Conservation (phyloP, 345 rosid species). For the Angophora floribunda region DNA sequence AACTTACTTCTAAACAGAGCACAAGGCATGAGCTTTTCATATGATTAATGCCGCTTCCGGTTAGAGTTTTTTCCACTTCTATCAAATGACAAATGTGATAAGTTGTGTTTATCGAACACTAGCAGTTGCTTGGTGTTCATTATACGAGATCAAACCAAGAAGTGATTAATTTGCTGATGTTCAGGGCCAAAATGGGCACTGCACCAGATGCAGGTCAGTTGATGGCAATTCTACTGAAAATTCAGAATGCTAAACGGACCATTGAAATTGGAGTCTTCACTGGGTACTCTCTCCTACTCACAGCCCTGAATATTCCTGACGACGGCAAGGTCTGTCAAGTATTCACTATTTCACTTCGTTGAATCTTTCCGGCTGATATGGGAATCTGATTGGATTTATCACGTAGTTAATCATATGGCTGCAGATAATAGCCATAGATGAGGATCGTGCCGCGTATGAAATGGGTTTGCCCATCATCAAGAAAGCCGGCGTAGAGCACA, state of each 20-base stretch:
- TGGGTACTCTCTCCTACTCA: constrained; percentile 79
- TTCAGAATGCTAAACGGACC: constrained; percentile 42
- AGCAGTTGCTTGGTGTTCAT: not conserved
- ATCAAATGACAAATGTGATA: not conserved
- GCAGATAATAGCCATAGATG: constrained; percentile 12
- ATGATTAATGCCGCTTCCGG: not conserved
- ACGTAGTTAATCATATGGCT: not conserved
- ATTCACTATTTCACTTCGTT: not conserved
- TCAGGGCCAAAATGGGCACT: constrained; percentile 22
- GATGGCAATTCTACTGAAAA: constrained; percentile 40
- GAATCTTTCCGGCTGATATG: not conserved
- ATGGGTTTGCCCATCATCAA: constrained; percentile 23
- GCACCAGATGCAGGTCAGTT: constrained; percentile 73
- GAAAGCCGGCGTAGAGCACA: constrained; percentile 32
- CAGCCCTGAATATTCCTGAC: constrained; percentile 62
- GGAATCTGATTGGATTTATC: not conserved
- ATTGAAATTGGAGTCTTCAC: constrained; percentile 76
- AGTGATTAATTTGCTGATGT: not conserved
- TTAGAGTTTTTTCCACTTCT: not conserved
- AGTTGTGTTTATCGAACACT: not conserved
- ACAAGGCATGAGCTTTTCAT: not conserved
- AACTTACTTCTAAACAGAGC: not conserved
- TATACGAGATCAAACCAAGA: not conserved
- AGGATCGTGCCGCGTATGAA: constrained; percentile 13
- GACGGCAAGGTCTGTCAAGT: constrained; percentile 39